Evolutionary conservation across 2,329 filamentous ascomycete species (phyloP), one percentile per base, ranked within the genome.

Genomic region (Xylaria sp.): DNA sequence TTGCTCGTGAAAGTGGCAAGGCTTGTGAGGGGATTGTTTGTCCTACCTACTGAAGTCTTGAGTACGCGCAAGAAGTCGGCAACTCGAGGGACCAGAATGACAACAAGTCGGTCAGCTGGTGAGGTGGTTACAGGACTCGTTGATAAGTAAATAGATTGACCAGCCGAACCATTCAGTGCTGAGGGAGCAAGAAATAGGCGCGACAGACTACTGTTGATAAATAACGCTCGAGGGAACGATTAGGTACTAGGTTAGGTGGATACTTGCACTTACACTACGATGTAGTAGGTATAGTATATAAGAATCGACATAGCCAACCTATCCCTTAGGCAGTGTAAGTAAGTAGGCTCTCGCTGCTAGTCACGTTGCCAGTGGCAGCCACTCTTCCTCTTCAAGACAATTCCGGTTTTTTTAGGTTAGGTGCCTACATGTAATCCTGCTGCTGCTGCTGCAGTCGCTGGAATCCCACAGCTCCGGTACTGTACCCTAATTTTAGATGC

Each of bases 1-100:
- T 62, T 64, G 67, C 64, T 61, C 58, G 61, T 59, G 64, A 66
- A 25, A 11, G 49, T 20, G 27, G 33, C 45, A 29, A 39, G 44
- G 22, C 53, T 44, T n/a, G 54, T 25, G 44, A 33, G 44, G 56
- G 13, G n/a, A 39, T 31, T 44, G 56, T 61, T 4, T 33, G 17
- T 31, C 49, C 29, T 56, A 61, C 57, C 20, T 20, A 22, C 20
- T 11, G 31, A 17, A 20, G 25, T 15, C 10, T 15, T 44, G 49
- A 49, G 31, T 51, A 25, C 42, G 42, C 29, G 31, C 27, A 53
- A 15, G 50, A 42, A 33, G 25, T 33, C 44, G 36, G 39, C 5
- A 33, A 36, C 53, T 39, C 20, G 49, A 51, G 50, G n/a, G 15
- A 33, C 29, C 42, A 54, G 50, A 44, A 29, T 31, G 27, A 45